Base-by-base conservation (phyloP, 2,329 filamentous ascomycete species). In the Xylaria sp. region DNA sequence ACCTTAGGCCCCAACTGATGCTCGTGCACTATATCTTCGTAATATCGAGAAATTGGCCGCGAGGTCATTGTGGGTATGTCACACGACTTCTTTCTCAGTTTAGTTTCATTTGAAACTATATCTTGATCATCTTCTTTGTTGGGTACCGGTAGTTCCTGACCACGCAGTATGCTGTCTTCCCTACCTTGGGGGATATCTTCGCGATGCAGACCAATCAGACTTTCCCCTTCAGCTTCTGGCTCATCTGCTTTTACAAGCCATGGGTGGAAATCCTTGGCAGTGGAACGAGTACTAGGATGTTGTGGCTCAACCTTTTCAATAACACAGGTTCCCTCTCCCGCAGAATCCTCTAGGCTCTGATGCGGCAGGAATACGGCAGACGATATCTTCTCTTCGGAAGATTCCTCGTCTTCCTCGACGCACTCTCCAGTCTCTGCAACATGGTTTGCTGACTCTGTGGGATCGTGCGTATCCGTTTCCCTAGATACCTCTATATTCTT, bases 331-430 rank as follows among this genome's bases (percentile, higher is more conserved):
- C 71, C 72, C n/a, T 74, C 70, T 66, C 79, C 74, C 27, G 75
- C 67, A 60, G 79, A 73, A 68, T 79, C 77, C 57, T 84, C 83
- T 45, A 83, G 78, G 50, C 84, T 85, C 73, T 92, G 89, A 81
- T 95, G 92, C 47, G 92, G 92, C 54, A 94, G 84, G 76, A 96
- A 96, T 45, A 94, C 85, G 27, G 92, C 92, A 36, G 92, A 95
- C n/a, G 91, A 93, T 69, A 96, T 94, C 78, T 95, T 92, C 77
- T 96, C 92, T 76, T 92, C 89, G 65, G 92, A 90, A 15, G 91
- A 94, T 64, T 88, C 86, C 45, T 88, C 86, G 20, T 81, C 83
- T 51, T 87, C 84, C 68, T 84, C 82, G 55, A 77, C 76, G 53
- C 70, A 73, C 42, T 80, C 81, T 57, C 78, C 77, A 65, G 70